Evolutionary conservation across 1,139 yeast species (phyloP), one percentile per base, ranked within the genome.

Genomic region (Nadsonia starkeyi-henricii): DNA sequence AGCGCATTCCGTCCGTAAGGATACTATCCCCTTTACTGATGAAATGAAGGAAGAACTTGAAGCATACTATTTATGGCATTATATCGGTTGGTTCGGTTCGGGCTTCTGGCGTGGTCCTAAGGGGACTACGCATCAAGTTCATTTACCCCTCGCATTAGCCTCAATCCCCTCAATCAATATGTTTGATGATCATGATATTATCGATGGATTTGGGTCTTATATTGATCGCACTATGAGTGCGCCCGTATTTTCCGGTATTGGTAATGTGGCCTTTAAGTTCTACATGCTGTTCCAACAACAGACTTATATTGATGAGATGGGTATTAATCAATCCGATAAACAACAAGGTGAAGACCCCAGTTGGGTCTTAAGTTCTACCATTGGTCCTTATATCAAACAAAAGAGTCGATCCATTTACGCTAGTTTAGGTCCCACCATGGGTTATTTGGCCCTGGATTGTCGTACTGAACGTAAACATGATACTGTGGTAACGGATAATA

Each of bases 141-240:
- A 79, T 50, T 81, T 79, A 58, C 94, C 96, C 1, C 63, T 75
- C 44, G 84, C 96, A 5, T 67, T 84, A 71, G 78, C 94, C 0
- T 77, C 78, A 49, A 88, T 91, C 55, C 97, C 98, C 9, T 74
- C 81, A 47, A 72, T 89, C 49, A 89, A 88, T 62, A 77, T 89
- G 41, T 88, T 69, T 66, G 97, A 91, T 63, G 73, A 69, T 49
- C 96, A 89, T 65, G 96, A 88, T 63, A 83, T 89, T 50, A 88
- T 91, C 56, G 98, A 89, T 62, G 98, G 97, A 2, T 91, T 79
- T 66, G 98, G 97, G 1, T 83, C 95, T 1, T 89, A 89, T 64
- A 72, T 72, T 45, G 85, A 85, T 54, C 53, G 65, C 1, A 85
- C 95, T 45, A 88, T 86, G 96, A 59, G 60, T 1, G 75, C 79